phyloP scores from a whole-genome alignment of 345 rosid species.

The Erysimum cheiranthoides region DNA sequence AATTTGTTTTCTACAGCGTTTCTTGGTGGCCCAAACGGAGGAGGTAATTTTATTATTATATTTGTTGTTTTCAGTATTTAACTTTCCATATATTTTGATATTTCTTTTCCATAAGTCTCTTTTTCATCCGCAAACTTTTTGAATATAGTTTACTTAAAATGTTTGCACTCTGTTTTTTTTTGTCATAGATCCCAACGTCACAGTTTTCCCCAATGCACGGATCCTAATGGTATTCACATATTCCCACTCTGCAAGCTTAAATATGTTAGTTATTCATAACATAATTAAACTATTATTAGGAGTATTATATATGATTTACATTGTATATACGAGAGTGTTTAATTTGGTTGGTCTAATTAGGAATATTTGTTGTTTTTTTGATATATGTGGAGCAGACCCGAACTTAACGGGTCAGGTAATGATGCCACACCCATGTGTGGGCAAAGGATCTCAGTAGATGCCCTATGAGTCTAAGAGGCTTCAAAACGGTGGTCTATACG shows the following conservation, averaged over 20 bases:
- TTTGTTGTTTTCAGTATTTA: no score
- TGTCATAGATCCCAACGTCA: background rate
- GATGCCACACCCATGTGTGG: slow-evolving; percentile 25
- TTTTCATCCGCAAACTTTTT: no score
- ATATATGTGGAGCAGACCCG: slow-evolving; percentile 20
- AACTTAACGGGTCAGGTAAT: slow-evolving; percentile 24
- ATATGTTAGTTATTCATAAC: no score
- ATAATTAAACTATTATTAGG: background rate
- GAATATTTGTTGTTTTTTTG: background rate
- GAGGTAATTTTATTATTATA: background rate
- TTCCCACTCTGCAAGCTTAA: background rate
- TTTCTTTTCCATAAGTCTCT: background rate
- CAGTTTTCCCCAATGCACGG: background rate
- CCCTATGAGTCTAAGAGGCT: slow-evolving; percentile 36
- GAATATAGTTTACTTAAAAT: background rate
- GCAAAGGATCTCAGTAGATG: slow-evolving; percentile 28
- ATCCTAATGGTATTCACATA: slow-evolving; percentile 26
- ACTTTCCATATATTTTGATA: no score
- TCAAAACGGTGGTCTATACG: slow-evolving; percentile 30
- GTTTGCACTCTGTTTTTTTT: background rate
- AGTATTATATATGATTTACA: background rate
- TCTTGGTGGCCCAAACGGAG: background rate
- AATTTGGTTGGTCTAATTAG: background rate
- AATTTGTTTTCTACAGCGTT: background rate
- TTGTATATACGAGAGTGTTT: no score